These are phyloP conservation scores for Mortierella hygrophila DNA, from an alignment of 192 early-diverging fungal genomes.

Conservation along the genomic window DNA sequence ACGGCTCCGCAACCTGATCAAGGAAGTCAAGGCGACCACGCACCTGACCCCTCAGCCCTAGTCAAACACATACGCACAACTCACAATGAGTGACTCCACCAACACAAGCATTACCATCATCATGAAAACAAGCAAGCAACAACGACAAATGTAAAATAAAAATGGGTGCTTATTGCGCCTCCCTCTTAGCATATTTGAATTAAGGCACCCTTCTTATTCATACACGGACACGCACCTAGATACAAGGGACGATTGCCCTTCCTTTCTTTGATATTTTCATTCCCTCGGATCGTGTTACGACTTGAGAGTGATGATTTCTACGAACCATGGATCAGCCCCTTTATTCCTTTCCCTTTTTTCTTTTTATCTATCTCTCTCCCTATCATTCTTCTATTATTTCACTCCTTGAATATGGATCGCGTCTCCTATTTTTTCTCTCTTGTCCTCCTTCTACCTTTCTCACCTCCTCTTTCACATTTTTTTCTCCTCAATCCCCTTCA, in stretches of 20 bases:
- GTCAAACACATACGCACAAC: not conserved
- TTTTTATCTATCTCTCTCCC: not conserved
- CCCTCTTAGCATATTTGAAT: not conserved
- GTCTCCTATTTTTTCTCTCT: not conserved
- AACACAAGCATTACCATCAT: not conserved
- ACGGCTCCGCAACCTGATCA: constrained; percentile 22
- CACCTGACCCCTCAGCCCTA: not conserved
- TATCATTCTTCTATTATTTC: not conserved
- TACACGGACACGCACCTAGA: not conserved
- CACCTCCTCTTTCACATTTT: not conserved
- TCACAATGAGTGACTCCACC: too few relatives aligned
- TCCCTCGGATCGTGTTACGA: not conserved
- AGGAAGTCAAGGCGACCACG: constrained; percentile 24
- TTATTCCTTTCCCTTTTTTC: not conserved
- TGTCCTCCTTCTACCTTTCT: not conserved
- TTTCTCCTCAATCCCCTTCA: not conserved
- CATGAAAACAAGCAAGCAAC: not conserved
- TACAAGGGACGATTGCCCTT: not conserved
- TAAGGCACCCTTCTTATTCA: not conserved
- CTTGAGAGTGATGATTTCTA: not conserved
- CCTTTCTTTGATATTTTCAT: not conserved
- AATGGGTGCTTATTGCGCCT: too few relatives aligned
- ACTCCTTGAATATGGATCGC: not conserved
- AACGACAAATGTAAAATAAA: not conserved
- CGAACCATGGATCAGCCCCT: not conserved